Conservation (phyloP, 345 rosid genomes). For the Euphorbia lathyris region DNA sequence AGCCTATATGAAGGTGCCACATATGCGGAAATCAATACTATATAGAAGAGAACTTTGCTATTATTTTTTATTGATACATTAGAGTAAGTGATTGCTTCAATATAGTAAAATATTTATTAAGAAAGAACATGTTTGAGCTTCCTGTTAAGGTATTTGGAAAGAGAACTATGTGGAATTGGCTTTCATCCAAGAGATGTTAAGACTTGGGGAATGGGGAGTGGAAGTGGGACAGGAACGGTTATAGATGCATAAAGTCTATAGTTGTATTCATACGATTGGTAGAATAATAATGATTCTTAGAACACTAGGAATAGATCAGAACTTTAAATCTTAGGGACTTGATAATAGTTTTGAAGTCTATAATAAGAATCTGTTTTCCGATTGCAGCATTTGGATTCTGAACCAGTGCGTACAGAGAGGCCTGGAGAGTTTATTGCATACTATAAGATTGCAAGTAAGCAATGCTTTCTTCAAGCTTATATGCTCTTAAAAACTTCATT, state of each 20-base stretch:
- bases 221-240: neutral
- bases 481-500: constrained; percentile 17
- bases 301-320: neutral
- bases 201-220: neutral
- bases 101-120: neutral
- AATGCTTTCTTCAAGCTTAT: constrained; percentile 19
- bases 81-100: neutral
- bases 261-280: neutral
- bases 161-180: neutral
- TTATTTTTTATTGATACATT: neutral
- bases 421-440: constrained; percentile 91
- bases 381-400: constrained; percentile 75
- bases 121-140: neutral
- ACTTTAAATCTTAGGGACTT: neutral
- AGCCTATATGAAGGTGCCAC: neutral
- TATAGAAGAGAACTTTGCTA: neutral
- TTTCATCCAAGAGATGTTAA: neutral
- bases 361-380: neutral
- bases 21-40: neutral
- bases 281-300: neutral
- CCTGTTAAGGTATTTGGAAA: neutral
- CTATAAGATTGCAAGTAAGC: constrained; percentile 89
- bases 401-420: constrained; percentile 72
- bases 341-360: neutral
- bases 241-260: neutral